Percentiles rank a stretch among this genome's conserved stretches.
Evolutionary conservation across 1,139 yeast genomes (phyloP).

Genomic region (Lodderomyces metapsilosis): DNA sequence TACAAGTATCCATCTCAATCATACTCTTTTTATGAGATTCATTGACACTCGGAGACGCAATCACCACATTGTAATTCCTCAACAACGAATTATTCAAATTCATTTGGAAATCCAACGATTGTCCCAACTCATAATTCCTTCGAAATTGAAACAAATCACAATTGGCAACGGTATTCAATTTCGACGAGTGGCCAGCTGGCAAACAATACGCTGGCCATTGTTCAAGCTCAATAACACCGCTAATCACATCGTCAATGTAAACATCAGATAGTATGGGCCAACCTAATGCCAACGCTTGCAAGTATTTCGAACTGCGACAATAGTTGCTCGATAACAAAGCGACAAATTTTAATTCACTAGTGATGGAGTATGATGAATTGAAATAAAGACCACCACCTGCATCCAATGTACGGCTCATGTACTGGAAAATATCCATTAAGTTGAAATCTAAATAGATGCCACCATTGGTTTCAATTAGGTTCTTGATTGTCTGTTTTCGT

Average conservation of each 20-base stretch:
- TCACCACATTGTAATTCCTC: conserved; percentile 27
- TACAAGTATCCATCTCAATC: conserved; percentile 33
- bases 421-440: conserved; percentile 34
- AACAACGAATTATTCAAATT: conserved; percentile 37
- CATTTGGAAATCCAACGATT: conserved; percentile 34
- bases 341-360: conserved; percentile 44
- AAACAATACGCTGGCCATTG: conserved; percentile 59
- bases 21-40: conserved; percentile 17
- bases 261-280: conserved; percentile 79
- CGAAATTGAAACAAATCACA: conserved; percentile 43
- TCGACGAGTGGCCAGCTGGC: conserved; percentile 66
- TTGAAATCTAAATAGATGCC: conserved; percentile 54
- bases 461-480: conserved; percentile 46
- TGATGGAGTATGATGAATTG: conserved; percentile 14
- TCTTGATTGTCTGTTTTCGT: conserved; percentile 33
- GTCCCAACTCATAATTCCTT: conserved; percentile 22
- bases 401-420: conserved; percentile 10
- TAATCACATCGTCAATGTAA: conserved; percentile 57
- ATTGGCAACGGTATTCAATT: conserved; percentile 35
- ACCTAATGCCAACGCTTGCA: conserved; percentile 83
- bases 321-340: conserved; percentile 61
- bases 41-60: conserved; percentile 18
- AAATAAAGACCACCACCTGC: neutral
- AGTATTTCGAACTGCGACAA: conserved; percentile 69
- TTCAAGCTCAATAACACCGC: conserved; percentile 18